Evolutionary conservation across 225 moss, liverwort and hornwort genomes (phyloP), one percentile per base, ranked within the genome.

Genomic region (Polytrichum formosum): DNA sequence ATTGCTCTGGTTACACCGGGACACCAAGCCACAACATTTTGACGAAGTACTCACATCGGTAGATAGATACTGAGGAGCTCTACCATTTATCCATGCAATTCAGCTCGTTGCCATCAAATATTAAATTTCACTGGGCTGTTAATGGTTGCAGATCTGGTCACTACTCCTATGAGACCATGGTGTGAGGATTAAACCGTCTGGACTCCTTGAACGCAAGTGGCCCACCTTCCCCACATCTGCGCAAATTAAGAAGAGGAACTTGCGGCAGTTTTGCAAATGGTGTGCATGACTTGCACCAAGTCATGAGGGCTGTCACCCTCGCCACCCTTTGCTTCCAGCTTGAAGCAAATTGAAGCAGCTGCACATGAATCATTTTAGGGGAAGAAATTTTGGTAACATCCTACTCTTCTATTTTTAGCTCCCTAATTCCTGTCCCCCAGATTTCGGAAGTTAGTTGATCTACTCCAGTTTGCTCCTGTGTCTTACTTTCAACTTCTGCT

Each of bases 91-190:
- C 46, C 4, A 16, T 46, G 2, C 46, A 46, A 13, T 46, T 13
- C 46, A 46, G 46, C 35, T 46, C 46, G 46, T 46, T 46, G 46
- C 46, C 3, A 46, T 46, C 46, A 46, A 13, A 46, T 16, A 46
- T 7, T 46, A 46, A 46, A 13, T 10, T 46, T 4, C 46, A 10
- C 46, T 46, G 46, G 46, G 46, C 1, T 46, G 16, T 16, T 67
- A 9, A 54, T 67, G 28, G 59, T 73, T 73, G 83, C 83, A 87
- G 86, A 66, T 77, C 83, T 27, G 86, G 86, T 31, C 80, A 62
- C 78, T 87, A 76, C 68, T 77, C 80, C 18, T 87, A 80, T 29
- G 83, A 87, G 74, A 83, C 83, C 73, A 83, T 83, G 80, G 86
- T 83, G 59, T 71, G 71, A 71, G 54, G 9, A 67, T 31, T 37